phyloP scores from a whole-genome alignment of 345 rosid genomes.

The Citrus glauca region DNA sequence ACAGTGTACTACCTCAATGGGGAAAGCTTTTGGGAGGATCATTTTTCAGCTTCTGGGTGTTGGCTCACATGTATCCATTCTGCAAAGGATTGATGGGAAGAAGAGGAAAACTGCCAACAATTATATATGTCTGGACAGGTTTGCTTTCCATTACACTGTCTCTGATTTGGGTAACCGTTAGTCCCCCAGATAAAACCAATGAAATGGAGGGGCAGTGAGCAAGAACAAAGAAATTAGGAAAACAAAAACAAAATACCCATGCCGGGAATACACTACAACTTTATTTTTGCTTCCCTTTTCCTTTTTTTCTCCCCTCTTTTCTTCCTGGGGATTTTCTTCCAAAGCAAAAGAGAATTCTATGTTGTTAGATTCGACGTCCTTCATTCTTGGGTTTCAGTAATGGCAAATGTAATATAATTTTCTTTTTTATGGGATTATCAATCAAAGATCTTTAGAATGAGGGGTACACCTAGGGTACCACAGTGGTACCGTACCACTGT shows the following conservation, averaged over 20 bases:
- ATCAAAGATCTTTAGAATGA: not conserved
- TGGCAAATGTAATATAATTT: not conserved
- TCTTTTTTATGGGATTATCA: not conserved
- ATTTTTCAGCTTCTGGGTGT: constrained; percentile 88
- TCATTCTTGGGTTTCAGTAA: not conserved
- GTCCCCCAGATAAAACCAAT: constrained; percentile 49
- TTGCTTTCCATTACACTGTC: constrained; percentile 69
- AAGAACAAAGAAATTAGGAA: not conserved
- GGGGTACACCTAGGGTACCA: too few relatives aligned
- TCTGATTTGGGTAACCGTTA: constrained; percentile 68
- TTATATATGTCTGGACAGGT: constrained; percentile 82
- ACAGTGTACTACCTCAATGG: constrained; percentile 90
- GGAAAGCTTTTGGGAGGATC: constrained; percentile 73
- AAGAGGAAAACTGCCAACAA: constrained; percentile 80
- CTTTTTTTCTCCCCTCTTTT: too few relatives aligned
- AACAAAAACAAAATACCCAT: not conserved
- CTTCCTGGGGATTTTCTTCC: not conserved
- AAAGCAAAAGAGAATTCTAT: not conserved
- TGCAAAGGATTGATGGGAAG: constrained; percentile 82
- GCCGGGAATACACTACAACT: not conserved
- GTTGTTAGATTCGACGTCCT: not conserved
- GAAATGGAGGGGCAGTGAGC: constrained; percentile 13
- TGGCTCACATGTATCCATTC: constrained; percentile 84
- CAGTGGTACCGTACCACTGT: too few relatives aligned
- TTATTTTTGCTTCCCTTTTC: not conserved